Base-by-base conservation (phyloP, 225 moss, liverwort and hornwort species). In the Bryum argenteum region DNA sequence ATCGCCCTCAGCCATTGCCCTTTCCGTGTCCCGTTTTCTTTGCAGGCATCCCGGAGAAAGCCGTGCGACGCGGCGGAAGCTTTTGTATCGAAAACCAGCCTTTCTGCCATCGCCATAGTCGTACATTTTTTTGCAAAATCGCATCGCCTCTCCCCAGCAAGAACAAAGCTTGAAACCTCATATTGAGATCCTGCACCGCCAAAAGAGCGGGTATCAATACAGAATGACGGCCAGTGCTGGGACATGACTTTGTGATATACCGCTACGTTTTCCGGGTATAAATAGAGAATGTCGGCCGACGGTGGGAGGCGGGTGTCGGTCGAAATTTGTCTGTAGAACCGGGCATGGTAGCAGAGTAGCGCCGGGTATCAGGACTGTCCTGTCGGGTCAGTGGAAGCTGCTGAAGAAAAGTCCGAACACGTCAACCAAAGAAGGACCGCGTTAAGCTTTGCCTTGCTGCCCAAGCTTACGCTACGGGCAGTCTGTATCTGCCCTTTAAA, bases 361-460 rank as follows among this genome's bases (percentile, higher is more conserved):
- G 6, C 54, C 21, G 48, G 66, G 51, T 23, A 56, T 73, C 24
- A 16, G 33, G 33, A 33, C 21, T 63, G 21, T 42, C 61, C 2
- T 0, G 79, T 6, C 26, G 53, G 65, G 58, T 38, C 70, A n/a
- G 0, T 0, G 68, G 83, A 79, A 83, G 79, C 59, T 83, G 72
- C 76, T 0, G 60, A 4, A 65, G 79, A 79, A 78, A 58, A 76
- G 83, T 69, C 79, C 65, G 6, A 21, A 6, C 40, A 38, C 48
- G 75, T 78, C 70, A 78, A 75, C 24, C 0, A 44, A 42, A 8
- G 48, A 6, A 41, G 18, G 75, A 70, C 72, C 75, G 83, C 72
- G 79, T 79, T 52, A 11, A 4, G 28, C 9, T 62, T 16, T 79
- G 76, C 72, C 83, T 83, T 83, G 83, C 38, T 69, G n/a, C 79